Evolutionary conservation across 2,329 filamentous ascomycete species (phyloP).

Genomic region (Neonectria neomacrospora): DNA sequence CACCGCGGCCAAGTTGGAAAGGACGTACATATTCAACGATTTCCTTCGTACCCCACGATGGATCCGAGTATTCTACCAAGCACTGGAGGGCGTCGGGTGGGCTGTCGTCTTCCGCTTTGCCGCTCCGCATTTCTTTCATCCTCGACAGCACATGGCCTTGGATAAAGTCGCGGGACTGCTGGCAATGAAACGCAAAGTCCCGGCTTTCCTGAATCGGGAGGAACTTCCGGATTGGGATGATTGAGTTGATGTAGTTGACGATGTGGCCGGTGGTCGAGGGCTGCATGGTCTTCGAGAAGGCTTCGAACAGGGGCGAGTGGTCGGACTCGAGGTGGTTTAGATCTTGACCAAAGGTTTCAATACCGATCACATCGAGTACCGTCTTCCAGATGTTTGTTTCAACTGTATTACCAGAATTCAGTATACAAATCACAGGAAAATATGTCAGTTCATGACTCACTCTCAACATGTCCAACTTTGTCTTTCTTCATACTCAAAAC

Average conservation of each 20-base stretch:
- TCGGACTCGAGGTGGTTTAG: constrained; percentile 47
- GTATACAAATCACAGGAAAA: not conserved
- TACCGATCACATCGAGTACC: constrained; percentile 50
- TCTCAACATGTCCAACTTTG: constrained; percentile 30
- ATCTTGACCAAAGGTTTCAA: constrained; percentile 49
- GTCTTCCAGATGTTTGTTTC: constrained; percentile 47
- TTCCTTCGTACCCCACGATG: constrained; percentile 39
- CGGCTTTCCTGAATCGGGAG: constrained; percentile 51
- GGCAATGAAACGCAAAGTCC: constrained; percentile 48
- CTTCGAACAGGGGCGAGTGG: constrained; percentile 40
- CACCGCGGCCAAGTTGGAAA: not conserved
- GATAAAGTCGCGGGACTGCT: constrained; percentile 46
- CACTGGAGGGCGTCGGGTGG: constrained; percentile 46
- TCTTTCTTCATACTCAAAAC: constrained; percentile 35
- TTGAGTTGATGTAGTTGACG: constrained; percentile 48
- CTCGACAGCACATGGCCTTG: constrained; percentile 27
- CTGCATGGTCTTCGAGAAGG: constrained; percentile 42
- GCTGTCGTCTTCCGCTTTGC: not conserved
- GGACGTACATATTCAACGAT: constrained; percentile 45
- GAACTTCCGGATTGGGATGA: constrained; percentile 51
- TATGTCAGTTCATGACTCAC: constrained; percentile 13
- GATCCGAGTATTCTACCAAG: constrained; percentile 47
- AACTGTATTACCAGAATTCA: constrained; percentile 27
- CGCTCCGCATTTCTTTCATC: constrained; percentile 7
- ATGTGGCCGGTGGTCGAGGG: constrained; percentile 40